These are phyloP conservation scores for Alisma plantagoaquatica DNA, from an alignment of 106 monocot species.

Conservation along the genomic window DNA sequence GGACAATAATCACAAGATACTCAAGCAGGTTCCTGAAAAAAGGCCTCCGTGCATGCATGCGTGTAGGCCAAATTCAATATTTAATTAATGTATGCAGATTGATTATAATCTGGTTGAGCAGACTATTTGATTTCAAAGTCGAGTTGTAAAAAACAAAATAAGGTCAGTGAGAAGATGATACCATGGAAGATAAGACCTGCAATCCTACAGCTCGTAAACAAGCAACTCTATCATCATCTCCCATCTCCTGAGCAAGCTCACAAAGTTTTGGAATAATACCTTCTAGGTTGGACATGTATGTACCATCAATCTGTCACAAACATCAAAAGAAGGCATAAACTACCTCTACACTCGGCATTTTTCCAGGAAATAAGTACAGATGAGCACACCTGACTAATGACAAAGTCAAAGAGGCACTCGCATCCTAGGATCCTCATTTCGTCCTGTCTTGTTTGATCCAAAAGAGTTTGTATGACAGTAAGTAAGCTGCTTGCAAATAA, in stretches of 20 bases:
- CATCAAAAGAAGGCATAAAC: not conserved
- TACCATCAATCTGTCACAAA: conserved; percentile 48
- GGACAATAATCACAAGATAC: too few relatives aligned
- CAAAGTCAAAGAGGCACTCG: conserved; percentile 62
- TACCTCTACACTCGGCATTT: not conserved
- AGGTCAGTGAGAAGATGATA: too few relatives aligned
- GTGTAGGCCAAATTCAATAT: too few relatives aligned
- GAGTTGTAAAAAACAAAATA: too few relatives aligned
- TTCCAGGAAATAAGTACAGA: not conserved
- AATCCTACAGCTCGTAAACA: conserved; percentile 53
- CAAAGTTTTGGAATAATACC: conserved; percentile 64
- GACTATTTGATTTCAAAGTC: too few relatives aligned
- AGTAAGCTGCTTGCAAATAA: conserved; percentile 74
- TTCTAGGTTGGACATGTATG: conserved; percentile 84
- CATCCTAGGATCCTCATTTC: conserved; percentile 63
- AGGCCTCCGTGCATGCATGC: too few relatives aligned
- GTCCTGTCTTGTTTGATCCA: conserved; percentile 78
- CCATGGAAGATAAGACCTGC: conserved; percentile 73
- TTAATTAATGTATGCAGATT: too few relatives aligned
- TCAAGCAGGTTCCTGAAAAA: too few relatives aligned
- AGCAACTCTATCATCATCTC: conserved; percentile 31
- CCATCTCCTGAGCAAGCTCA: conserved; percentile 57
- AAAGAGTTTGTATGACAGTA: conserved; percentile 51
- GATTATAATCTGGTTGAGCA: too few relatives aligned
- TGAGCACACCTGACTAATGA: conserved; percentile 48